Base-by-base conservation (phyloP, 2,329 filamentous ascomycete genomes). In the Colletotrichum destructivum region DNA sequence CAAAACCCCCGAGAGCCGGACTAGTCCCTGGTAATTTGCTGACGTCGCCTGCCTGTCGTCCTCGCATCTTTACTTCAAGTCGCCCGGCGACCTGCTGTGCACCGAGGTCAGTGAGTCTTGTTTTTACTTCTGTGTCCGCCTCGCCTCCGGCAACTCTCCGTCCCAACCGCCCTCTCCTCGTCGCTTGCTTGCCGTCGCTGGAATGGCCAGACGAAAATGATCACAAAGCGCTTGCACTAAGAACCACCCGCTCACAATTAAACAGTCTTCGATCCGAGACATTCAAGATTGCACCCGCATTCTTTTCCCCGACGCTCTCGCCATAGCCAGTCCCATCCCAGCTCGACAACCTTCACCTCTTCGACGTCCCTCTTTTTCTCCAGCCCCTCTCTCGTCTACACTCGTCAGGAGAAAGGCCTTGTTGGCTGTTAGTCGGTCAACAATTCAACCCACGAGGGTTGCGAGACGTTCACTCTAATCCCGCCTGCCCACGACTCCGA, bases 401-500 rank as follows among this genome's bases (percentile, higher is more conserved):
- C 46, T 54, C 62, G 26, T 31, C 26, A 52, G 52, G 44, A 65
- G 21, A 57, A 35, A 23, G 38, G 26, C 15, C 56, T 16, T 42
- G 38, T 62, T 62, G 68, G 68, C 68, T 55, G 59, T 70, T 23
- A 55, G 47, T 49, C 62, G 42, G 55, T 69, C 57, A 69, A 49
- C 31, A 13, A 13, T 21, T 55, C 49, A 42, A 49, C 65, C 65
- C 54, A 63, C 69, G 69, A 69, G 52, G 69, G 65, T 63, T 62
- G 56, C 63, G 55, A 60, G 57, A 60, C 66, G 54, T 54, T 62
- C 8, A 2, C 49, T 35, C 31, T 61, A 13, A 59, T 35, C 51
- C 26, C n/a, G 15, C 18, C 42, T 65, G 15, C 18, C 35, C 59
- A 21, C 54, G 78, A 74, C 31, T 35, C 75, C 72, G 66, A 66